A percentile compares a stretch with the other conserved stretches of the same genome.
These are phyloP conservation scores for Curvularia spicifera DNA, from an alignment of 2,329 filamentous ascomycete species.

Conservation along the genomic window DNA sequence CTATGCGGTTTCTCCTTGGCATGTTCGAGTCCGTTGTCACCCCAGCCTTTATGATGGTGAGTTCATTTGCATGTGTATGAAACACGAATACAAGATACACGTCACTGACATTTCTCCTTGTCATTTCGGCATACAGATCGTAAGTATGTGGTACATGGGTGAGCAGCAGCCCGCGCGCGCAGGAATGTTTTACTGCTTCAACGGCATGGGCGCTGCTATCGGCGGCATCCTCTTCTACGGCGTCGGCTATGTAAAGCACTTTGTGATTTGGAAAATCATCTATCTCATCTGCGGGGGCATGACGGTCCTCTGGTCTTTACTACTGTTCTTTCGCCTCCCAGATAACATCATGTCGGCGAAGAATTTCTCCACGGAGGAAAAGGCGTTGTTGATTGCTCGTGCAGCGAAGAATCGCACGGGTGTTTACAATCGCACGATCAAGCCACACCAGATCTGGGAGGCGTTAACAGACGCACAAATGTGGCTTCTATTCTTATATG, in stretches of 20 bases:
- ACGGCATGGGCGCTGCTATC: constrained; percentile 26
- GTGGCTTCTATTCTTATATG: constrained; percentile 55
- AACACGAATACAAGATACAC: constrained; percentile 11
- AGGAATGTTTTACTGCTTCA: constrained; percentile 35
- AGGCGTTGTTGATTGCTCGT: constrained; percentile 52
- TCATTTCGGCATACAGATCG: not conserved
- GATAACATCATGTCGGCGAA: constrained; percentile 53
- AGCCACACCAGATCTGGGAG: constrained; percentile 57
- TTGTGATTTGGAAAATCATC: constrained; percentile 55
- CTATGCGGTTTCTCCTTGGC: constrained; percentile 30
- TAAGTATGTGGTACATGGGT: constrained; percentile 17
- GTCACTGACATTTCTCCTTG: not conserved
- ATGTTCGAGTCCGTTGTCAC: constrained; percentile 33
- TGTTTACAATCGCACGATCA: constrained; percentile 57
- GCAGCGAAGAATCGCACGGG: constrained; percentile 48
- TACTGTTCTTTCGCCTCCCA: constrained; percentile 51
- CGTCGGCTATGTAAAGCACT: constrained; percentile 52
- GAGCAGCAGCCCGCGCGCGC: constrained; percentile 29
- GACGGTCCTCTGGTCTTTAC: constrained; percentile 55
- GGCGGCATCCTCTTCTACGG: constrained; percentile 49
- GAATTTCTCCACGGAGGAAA: constrained; percentile 54
- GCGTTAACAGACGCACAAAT: constrained; percentile 55
- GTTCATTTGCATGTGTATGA: constrained; percentile 16
- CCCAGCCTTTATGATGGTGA: constrained; percentile 28
- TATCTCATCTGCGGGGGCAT: constrained; percentile 56